These are phyloP conservation scores for Podila verticillata DNA, from an alignment of 192 early-diverging fungal species.

Conservation along the genomic window DNA sequence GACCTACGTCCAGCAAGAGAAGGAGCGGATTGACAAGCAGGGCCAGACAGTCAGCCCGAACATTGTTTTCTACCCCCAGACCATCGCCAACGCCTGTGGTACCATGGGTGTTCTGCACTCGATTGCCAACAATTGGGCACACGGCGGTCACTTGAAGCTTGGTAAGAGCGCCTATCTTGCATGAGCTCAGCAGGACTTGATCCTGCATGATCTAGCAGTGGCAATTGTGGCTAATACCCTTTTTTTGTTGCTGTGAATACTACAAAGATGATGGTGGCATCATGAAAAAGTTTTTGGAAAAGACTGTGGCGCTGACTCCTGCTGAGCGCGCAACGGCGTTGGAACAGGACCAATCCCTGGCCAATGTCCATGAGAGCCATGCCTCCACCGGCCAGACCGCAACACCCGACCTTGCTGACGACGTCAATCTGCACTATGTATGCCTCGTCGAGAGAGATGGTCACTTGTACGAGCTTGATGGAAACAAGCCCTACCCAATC, in stretches of 20 bases:
- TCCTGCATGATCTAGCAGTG: no score
- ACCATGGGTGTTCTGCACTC: slow-evolving; percentile 95
- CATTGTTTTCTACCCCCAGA: slow-evolving; percentile 86
- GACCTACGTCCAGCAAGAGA: slow-evolving; percentile 59
- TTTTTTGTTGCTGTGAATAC: background rate
- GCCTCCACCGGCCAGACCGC: slow-evolving; percentile 75
- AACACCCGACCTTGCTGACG: slow-evolving; percentile 76
- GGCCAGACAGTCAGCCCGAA: slow-evolving; percentile 66
- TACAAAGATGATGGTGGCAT: slow-evolving; percentile 58
- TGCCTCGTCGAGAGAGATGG: slow-evolving; percentile 85
- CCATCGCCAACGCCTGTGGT: slow-evolving; percentile 93
- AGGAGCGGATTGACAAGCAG: slow-evolving; percentile 50
- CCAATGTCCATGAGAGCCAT: slow-evolving; percentile 61
- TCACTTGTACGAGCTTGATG: slow-evolving; percentile 90
- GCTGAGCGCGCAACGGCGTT: slow-evolving; percentile 78
- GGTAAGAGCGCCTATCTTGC: slow-evolving; percentile 22
- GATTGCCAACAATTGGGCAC: slow-evolving; percentile 74
- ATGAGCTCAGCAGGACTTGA: background rate
- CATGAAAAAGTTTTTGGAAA: slow-evolving; percentile 73
- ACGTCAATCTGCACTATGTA: slow-evolving; percentile 87
- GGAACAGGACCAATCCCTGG: slow-evolving; percentile 68
- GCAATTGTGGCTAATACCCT: background rate
- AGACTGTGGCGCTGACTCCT: slow-evolving; percentile 69
- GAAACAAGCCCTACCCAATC: slow-evolving; percentile 81
- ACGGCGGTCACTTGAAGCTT: slow-evolving; percentile 55